Conservation (phyloP, 768 basidiomycete species). For the Butyriboletus loyo region DNA sequence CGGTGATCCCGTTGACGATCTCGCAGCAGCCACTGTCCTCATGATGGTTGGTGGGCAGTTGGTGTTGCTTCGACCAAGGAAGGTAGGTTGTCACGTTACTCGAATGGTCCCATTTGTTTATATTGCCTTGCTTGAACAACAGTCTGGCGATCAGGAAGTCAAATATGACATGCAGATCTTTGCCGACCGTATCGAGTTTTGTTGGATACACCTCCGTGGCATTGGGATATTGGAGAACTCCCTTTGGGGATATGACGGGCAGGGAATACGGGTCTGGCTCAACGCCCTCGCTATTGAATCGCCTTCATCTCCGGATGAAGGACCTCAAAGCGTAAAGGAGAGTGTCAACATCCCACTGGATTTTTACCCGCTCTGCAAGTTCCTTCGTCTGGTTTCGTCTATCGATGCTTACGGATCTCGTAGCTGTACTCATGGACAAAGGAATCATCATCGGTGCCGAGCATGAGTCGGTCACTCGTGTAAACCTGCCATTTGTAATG, state of each 20-base stretch:
- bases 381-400: background rate
- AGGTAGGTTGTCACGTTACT: conserved; percentile 45
- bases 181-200: conserved; percentile 95
- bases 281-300: conserved; percentile 91
- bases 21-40: conserved; percentile 90
- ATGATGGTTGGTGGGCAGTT: conserved; percentile 94
- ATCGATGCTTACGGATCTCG: conserved; percentile 1
- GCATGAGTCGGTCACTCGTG: conserved; percentile 73
- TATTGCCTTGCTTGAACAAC: background rate
- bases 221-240: conserved; percentile 95
- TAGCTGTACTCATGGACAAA: conserved; percentile 98
- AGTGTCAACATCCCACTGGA: conserved; percentile 90
- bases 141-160: conserved; percentile 86
- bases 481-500: conserved; percentile 82
- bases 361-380: conserved; percentile 92
- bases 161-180: conserved; percentile 97
- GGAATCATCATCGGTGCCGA: conserved; percentile 97
- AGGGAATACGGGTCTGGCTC: conserved; percentile 88
- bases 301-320: conserved; percentile 37
- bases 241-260: conserved; percentile 94
- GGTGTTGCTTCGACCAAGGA: conserved; percentile 83
- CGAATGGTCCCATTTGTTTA: background rate
- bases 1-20: conserved; percentile 90
- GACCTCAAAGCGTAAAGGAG: conserved; percentile 68
- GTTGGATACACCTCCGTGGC: conserved; percentile 96